Evolutionary conservation across 495 filamentous ascomycete species (phyloP), one percentile per base, ranked within the genome.

Genomic region (Trichoderma erinaceum): DNA sequence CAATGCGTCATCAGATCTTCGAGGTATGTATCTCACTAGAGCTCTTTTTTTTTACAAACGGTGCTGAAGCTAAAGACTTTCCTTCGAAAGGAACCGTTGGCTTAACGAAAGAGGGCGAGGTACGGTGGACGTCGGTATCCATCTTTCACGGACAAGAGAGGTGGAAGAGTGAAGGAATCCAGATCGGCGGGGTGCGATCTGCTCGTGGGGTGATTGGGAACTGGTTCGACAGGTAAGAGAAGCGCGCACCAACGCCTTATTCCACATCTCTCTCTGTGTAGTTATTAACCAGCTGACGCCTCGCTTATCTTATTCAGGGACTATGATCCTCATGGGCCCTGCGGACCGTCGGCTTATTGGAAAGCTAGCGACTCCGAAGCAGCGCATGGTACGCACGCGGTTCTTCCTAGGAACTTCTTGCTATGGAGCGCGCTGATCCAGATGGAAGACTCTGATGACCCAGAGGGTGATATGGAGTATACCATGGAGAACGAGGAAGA

Each of bases 331-430:
- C 82, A 85, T 66, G 87, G 87, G 5, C 88, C 88, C 0, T 86
- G 80, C 3, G 88, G 88, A 5, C 88, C 88, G 8, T 87, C 86
- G 16, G 83, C 84, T 7, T 90, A 88, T 71, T 90, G 88, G 88
- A 90, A 90, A 76, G 73, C 85, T 5, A 81, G 78, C 41, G 85
- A 89, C 58, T 67, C 64, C 15, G 72, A 73, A 43, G 21, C 66
- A 58, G 63, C 41, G 8, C 56, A 27, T 16, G 44, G 63, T n/a
- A 68, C 41, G 35, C 25, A 23, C 41, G 41, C 67, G 0, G 25
- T 23, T 68, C 50, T 56, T 23, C 61, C 63, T 1, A 68, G 23
- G 23, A 46, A 23, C 15, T 46, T 68, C 12, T 7, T 38, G 15
- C 25, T 64, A 29, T 63, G 32, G 38, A 68, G 35, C 16, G 32